Conservation (phyloP, 1,284 basidiomycete species). For the Ustilago sp. region DNA sequence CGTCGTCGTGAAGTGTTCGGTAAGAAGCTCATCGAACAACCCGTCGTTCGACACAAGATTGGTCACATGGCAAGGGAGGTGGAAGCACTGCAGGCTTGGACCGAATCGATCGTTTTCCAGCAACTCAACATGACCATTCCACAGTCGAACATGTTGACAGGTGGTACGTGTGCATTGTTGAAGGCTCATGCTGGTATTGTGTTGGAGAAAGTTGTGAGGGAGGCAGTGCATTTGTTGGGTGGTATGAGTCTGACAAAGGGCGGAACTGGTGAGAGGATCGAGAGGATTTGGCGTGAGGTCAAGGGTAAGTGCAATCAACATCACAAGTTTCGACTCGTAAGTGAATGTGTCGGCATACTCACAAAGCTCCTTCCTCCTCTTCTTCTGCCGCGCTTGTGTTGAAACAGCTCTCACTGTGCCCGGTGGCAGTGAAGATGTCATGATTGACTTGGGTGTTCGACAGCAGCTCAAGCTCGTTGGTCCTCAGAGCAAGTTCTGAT, state of each 20-base stretch:
- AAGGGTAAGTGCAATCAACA: conserved; percentile 32
- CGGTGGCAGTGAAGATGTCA: conserved; percentile 58
- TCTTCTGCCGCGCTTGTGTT: not conserved
- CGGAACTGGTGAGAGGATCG: conserved; percentile 60
- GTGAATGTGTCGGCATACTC: not conserved
- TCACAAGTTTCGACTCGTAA: not conserved
- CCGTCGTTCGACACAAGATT: conserved; percentile 63
- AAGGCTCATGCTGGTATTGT: conserved; percentile 65
- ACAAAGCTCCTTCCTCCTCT: not conserved
- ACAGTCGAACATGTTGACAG: conserved; percentile 53
- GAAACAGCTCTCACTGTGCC: conserved; percentile 43
- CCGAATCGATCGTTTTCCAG: conserved; percentile 55
- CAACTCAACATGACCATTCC: conserved; percentile 47
- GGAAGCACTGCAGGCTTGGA: conserved; percentile 61
- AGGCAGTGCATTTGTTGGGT: conserved; percentile 55
- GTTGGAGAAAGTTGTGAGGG: conserved; percentile 52
- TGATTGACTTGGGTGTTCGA: conserved; percentile 59
- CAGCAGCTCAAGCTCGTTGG: conserved; percentile 59
- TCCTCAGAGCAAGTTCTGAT: conserved; percentile 44
- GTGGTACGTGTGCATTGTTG: conserved; percentile 56
- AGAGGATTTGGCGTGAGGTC: conserved; percentile 59
- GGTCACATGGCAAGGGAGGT: conserved; percentile 63
- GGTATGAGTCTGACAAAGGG: conserved; percentile 62
- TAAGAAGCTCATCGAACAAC: conserved; percentile 60
- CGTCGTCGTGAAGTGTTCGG: conserved; percentile 58